Base-by-base conservation (phyloP, 2,329 filamentous ascomycete genomes). In the Onygenales sp. region DNA sequence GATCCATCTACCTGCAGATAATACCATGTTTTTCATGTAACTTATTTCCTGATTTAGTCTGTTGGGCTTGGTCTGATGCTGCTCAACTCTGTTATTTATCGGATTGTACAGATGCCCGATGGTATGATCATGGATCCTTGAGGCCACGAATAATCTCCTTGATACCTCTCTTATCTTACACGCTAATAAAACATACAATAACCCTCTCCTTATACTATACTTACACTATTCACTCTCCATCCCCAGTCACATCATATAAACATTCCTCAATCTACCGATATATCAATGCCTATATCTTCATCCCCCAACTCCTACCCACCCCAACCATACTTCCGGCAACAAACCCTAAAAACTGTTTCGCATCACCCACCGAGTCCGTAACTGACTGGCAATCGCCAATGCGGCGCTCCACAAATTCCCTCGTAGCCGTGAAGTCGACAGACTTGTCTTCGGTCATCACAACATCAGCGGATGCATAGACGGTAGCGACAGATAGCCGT, bases 401-500 rank as follows among this genome's bases (percentile, higher is more conserved):
- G 57, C 92, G 79, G 43, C 89, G 79, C 53, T 85, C 80, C 51
- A 97, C 73, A 67, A 97, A 98, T 8, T 81, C 78, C 59, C 84
- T 84, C 3, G 93, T 97, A 58, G 91, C 87, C 8, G 65, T 68
- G 63, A 87, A 93, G n/a, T 81, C 82, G 0, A 78, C 73, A 3
- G 85, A 90, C 56, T 75, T 78, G 70, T 97, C 93, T 55, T 86
- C 90, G 21, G 90, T 96, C 90, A 97, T 96, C 72, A 91, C 95
- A 5, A 96, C 75, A 72, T 98, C 93, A 53, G 85, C 80, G 36
- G 84, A 82, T 50, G 89, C 89, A 65, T 87, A 89, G n/a, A 87
- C 77, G 2, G 78, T 77, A 0, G 81, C 77, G 27, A 88, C 68
- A 0, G 76, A 79, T 7, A 82, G 77, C 3, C 85, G 77, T 66